Conservation (phyloP, 139 green algal species). For the Zygnema circumcarinatum region DNA sequence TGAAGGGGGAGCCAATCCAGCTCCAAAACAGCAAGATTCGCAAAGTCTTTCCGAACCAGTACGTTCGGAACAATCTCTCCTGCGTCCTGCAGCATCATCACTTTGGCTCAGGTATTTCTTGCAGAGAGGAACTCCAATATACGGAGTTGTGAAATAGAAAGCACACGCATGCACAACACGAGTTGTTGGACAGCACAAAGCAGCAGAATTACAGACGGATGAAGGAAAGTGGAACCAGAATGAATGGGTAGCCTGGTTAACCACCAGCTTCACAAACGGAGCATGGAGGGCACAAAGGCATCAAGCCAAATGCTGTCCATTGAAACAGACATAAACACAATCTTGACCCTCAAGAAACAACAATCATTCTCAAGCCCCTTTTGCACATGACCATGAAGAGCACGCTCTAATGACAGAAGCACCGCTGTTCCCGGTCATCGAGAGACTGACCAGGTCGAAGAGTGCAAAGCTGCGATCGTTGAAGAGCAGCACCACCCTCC, state of each 20-base stretch:
- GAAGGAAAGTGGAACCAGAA: too few species aligned
- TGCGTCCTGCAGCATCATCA: conserved; percentile 16
- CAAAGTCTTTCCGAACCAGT: neutral
- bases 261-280: neutral
- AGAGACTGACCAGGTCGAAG: conserved; percentile 47
- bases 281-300: too few species aligned
- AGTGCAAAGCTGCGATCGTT: conserved; percentile 30
- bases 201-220: too few species aligned
- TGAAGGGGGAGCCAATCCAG: conserved; percentile 52
- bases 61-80: conserved; percentile 15
- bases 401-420: too few species aligned
- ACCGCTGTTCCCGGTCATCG: too few species aligned
- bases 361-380: too few species aligned
- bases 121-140: neutral
- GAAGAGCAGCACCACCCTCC: conserved; percentile 42
- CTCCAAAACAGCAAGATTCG: conserved; percentile 42
- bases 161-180: neutral
- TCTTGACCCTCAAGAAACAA: too few species aligned
- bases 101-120: neutral
- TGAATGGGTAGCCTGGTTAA: too few species aligned
- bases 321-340: too few species aligned
- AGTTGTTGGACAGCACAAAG: neutral
- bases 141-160: neutral
- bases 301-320: too few species aligned
- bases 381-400: too few species aligned